Base-by-base conservation (phyloP, 2,329 filamentous ascomycete genomes). In the Ascochyta fabae region DNA sequence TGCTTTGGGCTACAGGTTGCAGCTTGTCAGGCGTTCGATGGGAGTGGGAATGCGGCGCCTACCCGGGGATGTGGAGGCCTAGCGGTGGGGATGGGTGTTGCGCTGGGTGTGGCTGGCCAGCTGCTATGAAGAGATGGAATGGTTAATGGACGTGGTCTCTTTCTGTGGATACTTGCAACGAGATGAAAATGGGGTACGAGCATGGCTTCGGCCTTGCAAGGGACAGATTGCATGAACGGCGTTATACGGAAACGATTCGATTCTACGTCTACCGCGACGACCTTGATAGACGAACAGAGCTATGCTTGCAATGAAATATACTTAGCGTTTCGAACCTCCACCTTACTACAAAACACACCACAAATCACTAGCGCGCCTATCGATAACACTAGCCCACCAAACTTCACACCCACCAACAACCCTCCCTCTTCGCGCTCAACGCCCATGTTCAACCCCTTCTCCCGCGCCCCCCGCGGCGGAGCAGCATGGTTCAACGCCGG, bases 1-100 rank as follows among this genome's bases (percentile, higher is more conserved):
- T 84, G 82, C 59, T 81, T 79, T 59, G 79, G 78, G 27, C 65
- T 84, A 35, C 75, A 79, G 46, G 72, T 81, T 31, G 75, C 69
- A 9, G 80, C 81, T 31, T 84, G 82, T 62, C 68, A 66, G 27
- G 65, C 69, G 31, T 77, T 78, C 62, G 73, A 68, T 72, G 39
- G 73, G 77, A 51, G 34, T 24, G 65, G 80, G 70, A 12, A 71
- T 77, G 64, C 61, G 6, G 64, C 57, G 52, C 41, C 61, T 3
- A 51, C 46, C 24, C 57, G 57, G 35, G 59, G 61, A 26, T 65
- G 60, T 36, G 60, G 53, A 13, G 59, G 61, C 34, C 66, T 67
- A 35, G 53, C 54, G n/a, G 59, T 69, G 50, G 62, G 56, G 3
- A 59, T 61, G 26, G 63, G 62, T n/a, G 64, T 68, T 23, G 66